Conservation (phyloP, 2,329 filamentous ascomycete genomes). For the Shiraia sp. region DNA sequence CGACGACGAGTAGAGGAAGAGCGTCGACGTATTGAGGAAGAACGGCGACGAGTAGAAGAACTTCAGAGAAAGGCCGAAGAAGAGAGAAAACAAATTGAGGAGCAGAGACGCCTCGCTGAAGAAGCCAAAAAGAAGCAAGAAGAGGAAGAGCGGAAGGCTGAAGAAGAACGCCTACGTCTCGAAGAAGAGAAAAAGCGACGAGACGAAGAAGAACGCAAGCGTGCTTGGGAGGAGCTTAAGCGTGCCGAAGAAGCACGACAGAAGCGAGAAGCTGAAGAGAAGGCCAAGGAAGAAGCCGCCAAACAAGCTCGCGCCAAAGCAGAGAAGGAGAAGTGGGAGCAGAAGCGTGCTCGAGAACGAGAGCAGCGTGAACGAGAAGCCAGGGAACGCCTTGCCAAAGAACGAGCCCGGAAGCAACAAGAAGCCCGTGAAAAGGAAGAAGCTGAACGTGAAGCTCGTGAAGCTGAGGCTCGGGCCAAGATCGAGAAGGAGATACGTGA, state of each 20-base stretch:
- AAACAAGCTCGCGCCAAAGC: constrained; percentile 50
- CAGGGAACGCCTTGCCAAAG: constrained; percentile 50
- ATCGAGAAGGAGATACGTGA: constrained; percentile 50
- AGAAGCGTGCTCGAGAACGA: constrained; percentile 52
- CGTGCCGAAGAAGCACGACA: constrained; percentile 39
- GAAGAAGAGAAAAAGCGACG: constrained; percentile 50
- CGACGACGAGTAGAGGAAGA: constrained; percentile 48
- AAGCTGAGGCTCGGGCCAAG: constrained; percentile 41
- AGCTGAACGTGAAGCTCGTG: constrained; percentile 40
- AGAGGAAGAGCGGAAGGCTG: constrained; percentile 27
- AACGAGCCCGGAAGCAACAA: constrained; percentile 45
- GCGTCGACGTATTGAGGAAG: constrained; percentile 53
- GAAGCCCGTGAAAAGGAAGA: constrained; percentile 47
- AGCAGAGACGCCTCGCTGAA: constrained; percentile 63
- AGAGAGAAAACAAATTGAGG: constrained; percentile 46
- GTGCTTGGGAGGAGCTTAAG: constrained; percentile 44
- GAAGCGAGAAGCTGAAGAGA: constrained; percentile 44
- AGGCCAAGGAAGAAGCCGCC: constrained; percentile 54
- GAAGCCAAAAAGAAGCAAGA: constrained; percentile 45
- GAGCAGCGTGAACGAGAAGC: constrained; percentile 55
- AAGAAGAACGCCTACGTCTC: constrained; percentile 43
- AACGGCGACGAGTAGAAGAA: constrained; percentile 46
- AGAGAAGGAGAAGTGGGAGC: constrained; percentile 57
- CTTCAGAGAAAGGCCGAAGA: constrained; percentile 12
- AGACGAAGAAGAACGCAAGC: constrained; percentile 53